Percentiles rank a stretch among this genome's conserved stretches.
phyloP scores from a whole-genome alignment of 257 asterid species.

The Solanum virginianum region DNA sequence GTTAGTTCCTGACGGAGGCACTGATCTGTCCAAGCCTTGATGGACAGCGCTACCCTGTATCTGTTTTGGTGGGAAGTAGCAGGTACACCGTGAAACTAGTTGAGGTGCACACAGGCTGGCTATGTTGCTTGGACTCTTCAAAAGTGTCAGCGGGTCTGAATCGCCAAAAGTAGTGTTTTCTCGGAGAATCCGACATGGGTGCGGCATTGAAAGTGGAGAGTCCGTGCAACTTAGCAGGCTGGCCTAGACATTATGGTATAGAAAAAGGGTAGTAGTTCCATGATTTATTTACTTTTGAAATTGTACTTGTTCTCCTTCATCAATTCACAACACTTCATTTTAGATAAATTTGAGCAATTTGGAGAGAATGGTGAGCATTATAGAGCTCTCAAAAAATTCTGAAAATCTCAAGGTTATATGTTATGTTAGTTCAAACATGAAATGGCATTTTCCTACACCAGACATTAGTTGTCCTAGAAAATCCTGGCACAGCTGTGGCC shows the following conservation, averaged over 20 bases:
- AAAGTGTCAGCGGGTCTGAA: no score
- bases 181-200: no score
- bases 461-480: not conserved
- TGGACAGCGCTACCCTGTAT: not conserved
- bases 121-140: no score
- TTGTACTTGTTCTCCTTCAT: not conserved
- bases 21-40: not conserved
- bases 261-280: not conserved
- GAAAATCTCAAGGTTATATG: not conserved
- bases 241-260: not conserved
- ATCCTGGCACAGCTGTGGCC: not conserved
- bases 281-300: not conserved
- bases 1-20: not conserved
- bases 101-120: not conserved
- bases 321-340: not conserved
- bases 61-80: not conserved
- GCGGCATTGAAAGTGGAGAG: no score
- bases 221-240: no score
- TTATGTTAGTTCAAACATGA: not conserved
- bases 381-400: not conserved
- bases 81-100: not conserved
- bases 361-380: not conserved
- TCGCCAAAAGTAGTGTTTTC: no score
- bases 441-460: not conserved
- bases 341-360: not conserved